Base-by-base conservation (phyloP, 306 rosid genomes). In the Myrica gale region DNA sequence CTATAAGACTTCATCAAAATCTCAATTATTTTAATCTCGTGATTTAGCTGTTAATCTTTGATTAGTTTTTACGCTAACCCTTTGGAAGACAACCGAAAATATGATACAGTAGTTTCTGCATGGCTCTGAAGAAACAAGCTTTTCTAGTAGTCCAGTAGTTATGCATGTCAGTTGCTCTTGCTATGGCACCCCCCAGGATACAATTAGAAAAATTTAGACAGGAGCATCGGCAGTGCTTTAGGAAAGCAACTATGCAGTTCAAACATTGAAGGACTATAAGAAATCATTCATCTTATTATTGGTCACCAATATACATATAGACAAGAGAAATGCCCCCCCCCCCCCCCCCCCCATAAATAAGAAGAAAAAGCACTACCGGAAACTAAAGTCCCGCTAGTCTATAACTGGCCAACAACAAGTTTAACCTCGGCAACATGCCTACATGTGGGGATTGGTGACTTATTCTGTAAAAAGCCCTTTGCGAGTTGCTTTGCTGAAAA, bases 371-470 rank as follows among this genome's bases (percentile, higher is more conserved):
- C 16, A 71, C 52, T 69, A 80, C 48, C n/a, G 69, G 72, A n/a
- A 65, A 53, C 79, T 72, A 9, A 75, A 56, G 61, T 37, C 66
- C 57, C 73, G 76, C 51, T 62, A 71, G 78, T 68, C 79, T 72
- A 68, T 54, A 82, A 78, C 85, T 20, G 80, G 87, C 82, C 75
- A 73, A 71, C 66, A 69, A 65, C 71, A 76, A 69, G 46, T n/a
- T 63, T 73, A 69, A 84, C 74, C 74, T 26, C 73, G 54, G 48
- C 63, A 55, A 54, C 76, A 12, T 57, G 44, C 32, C 1, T 0
- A 26, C 32, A 26, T 26, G 32, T 26, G 32, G 32, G 32, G 2
- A 26, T 1, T 48, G 83, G 15, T 68, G 50, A 61, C 61, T 86
- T 83, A 74, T 84, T 81, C 44, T 7, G 48, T 26, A 47, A 55